These are phyloP conservation scores for Colletotrichum tropicale DNA, from an alignment of 2,329 filamentous ascomycete genomes.

Conservation along the genomic window DNA sequence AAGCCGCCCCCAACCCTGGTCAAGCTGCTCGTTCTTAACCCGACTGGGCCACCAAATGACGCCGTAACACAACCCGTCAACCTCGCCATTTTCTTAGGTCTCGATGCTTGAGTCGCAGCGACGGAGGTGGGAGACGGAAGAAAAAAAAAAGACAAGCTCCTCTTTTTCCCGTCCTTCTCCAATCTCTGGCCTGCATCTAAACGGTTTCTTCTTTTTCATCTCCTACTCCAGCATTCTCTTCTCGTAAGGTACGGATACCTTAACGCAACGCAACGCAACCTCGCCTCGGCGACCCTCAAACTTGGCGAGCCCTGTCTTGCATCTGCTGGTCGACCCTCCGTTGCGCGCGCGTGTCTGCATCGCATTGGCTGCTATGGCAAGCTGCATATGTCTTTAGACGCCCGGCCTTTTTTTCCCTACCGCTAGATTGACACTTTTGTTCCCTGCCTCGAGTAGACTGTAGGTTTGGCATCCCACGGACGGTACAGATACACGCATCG, in stretches of 20 bases:
- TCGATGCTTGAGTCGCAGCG: conserved; percentile 26
- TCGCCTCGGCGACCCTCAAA: conserved; percentile 2
- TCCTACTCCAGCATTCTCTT: neutral
- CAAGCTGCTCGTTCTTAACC: conserved; percentile 11
- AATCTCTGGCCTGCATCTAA: neutral
- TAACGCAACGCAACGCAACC: neutral
- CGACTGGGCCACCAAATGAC: conserved; percentile 13
- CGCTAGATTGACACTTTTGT: conserved; percentile 6
- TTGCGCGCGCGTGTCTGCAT: conserved; percentile 44
- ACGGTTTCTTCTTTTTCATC: neutral
- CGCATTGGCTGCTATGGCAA: conserved; percentile 44
- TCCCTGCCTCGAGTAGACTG: conserved; percentile 6
- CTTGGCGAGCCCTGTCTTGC: conserved; percentile 6
- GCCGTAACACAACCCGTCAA: conserved; percentile 20
- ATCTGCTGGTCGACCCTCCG: neutral
- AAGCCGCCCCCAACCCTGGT: conserved; percentile 5
- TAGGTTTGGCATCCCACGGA: neutral
- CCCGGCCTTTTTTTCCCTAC: conserved; percentile 18
- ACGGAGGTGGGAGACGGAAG: conserved; percentile 14
- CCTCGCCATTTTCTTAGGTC: conserved; percentile 19
- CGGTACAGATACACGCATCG: neutral
- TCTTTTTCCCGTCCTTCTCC: neutral
- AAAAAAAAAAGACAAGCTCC: neutral
- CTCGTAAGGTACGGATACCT: neutral
- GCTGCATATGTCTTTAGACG: conserved; percentile 22